phyloP scores from a whole-genome alignment of 2,329 filamentous ascomycete genomes.

The Colletotrichum limetticola region DNA sequence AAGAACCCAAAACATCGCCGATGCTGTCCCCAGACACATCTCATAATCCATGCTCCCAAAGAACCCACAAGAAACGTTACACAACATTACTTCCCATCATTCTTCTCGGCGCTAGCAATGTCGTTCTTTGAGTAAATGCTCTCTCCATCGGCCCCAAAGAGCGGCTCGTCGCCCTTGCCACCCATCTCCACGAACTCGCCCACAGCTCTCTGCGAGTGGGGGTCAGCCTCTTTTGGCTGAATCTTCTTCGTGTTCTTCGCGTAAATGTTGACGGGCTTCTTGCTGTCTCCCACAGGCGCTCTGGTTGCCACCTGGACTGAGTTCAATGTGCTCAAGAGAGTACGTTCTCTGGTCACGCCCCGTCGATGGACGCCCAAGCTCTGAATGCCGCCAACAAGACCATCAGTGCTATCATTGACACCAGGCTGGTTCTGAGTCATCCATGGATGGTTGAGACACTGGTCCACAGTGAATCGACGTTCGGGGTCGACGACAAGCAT shows the following conservation, averaged over 20 bases:
- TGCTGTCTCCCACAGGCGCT: slow-evolving; percentile 55
- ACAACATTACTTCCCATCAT: slow-evolving; percentile 37
- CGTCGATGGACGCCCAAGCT: slow-evolving; percentile 86
- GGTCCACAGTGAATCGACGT: slow-evolving; percentile 86
- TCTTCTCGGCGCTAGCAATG: slow-evolving; percentile 44
- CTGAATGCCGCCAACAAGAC: slow-evolving; percentile 86
- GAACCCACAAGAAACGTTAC: background rate
- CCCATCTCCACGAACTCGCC: slow-evolving; percentile 87
- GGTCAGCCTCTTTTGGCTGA: slow-evolving; percentile 68
- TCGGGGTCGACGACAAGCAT: slow-evolving; percentile 93
- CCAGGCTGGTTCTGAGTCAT: slow-evolving; percentile 71
- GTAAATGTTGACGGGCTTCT: slow-evolving; percentile 76
- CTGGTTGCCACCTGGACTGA: slow-evolving; percentile 68
- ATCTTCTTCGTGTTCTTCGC: slow-evolving; percentile 70
- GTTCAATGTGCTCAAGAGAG: slow-evolving; percentile 84
- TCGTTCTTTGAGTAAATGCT: slow-evolving; percentile 61
- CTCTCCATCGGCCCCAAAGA: slow-evolving; percentile 74
- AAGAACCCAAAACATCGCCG: background rate
- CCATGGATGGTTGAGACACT: slow-evolving; percentile 94
- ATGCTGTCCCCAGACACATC: background rate
- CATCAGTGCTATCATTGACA: slow-evolving; percentile 88
- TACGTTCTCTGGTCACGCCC: slow-evolving; percentile 84
- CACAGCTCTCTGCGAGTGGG: slow-evolving; percentile 72
- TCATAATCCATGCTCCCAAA: slow-evolving; percentile 10
- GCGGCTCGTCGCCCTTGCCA: slow-evolving; percentile 82